Base-by-base conservation (phyloP, 768 basidiomycete genomes). In the Leucocoprinus birnbaumii region DNA sequence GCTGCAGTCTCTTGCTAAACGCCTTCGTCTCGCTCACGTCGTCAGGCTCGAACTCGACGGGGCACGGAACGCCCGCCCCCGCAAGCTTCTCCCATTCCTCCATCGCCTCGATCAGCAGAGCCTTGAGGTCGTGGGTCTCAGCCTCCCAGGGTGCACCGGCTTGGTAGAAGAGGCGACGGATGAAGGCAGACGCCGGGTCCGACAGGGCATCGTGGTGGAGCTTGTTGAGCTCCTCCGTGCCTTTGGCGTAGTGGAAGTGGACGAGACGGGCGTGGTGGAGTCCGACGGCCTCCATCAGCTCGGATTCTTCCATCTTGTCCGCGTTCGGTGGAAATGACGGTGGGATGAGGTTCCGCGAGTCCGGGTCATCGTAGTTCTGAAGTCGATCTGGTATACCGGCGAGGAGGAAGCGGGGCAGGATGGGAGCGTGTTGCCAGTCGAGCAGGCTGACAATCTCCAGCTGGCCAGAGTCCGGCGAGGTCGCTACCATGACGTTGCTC, bases 361-460 rank as follows among this genome's bases (percentile, higher is more conserved):
- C 60, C 18, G 55, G 34, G 56, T 80, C 79, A 62, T 67, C 68
- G 62, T 79, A 64, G 69, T 80, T 81, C 69, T 79, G 77, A 2
- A 81, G 53, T 27, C 63, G 63, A 49, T 65, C 14, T 40, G 78
- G 79, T 65, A 77, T 64, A 58, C 73, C 68, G 37, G 75, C 69
- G 56, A 71, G 73, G 68, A 82, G 78, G 67, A 76, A 81, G 58
- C 58, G 24, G 64, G 80, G 79, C 26, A 82, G 72, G 68, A 82
- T 76, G 2, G 77, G 66, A 59, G 80, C 57, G 66, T 80, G 78
- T 71, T 81, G 79, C 79, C 77, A 80, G 73, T 80, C 77, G 52
- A 79, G 11, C 67, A 79, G 57, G 69, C 77, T 57, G 55, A 72
- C 65, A 63, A 80, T 58, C 43, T 73, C 43, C 59, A 51, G 66